Percentiles rank a stretch among this genome's conserved stretches.
Evolutionary conservation across 371 early-diverging fungal species (phyloP).

Genomic region (Capillidium rhysosporum): DNA sequence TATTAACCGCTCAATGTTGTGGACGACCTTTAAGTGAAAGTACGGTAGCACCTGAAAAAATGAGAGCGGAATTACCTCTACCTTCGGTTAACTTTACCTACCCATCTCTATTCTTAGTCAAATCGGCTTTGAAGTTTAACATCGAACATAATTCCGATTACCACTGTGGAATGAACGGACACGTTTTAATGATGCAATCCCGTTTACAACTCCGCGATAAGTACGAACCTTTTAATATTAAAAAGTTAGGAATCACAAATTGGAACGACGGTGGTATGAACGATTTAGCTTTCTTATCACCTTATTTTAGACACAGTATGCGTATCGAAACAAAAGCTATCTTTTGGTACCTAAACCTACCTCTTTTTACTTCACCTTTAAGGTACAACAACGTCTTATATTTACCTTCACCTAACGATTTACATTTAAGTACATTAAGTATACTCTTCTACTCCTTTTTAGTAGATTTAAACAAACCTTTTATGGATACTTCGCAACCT

Average conservation of each 20-base stretch:
- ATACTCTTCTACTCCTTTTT: not conserved
- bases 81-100: not conserved
- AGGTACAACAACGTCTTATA: not conserved
- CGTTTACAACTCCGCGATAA: too few relatives aligned
- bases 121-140: not conserved
- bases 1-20: not conserved
- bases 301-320: not conserved
- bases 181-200: too few relatives aligned
- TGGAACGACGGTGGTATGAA: not conserved
- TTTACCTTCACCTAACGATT: not conserved
- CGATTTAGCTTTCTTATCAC: not conserved
- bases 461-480: not conserved
- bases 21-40: not conserved
- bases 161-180: too few relatives aligned
- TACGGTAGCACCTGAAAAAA: too few relatives aligned
- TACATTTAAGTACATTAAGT: not conserved
- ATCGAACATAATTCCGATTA: not conserved
- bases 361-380: not conserved
- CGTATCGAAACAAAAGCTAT: not conserved
- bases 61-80: too few relatives aligned
- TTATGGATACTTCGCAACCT: not conserved
- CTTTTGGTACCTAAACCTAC: not conserved
- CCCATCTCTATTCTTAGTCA: not conserved
- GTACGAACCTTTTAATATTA: too few relatives aligned
- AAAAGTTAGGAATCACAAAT: too few relatives aligned